phyloP scores from a whole-genome alignment of 352 stramenopile species.

The Phytophthora quininea region DNA sequence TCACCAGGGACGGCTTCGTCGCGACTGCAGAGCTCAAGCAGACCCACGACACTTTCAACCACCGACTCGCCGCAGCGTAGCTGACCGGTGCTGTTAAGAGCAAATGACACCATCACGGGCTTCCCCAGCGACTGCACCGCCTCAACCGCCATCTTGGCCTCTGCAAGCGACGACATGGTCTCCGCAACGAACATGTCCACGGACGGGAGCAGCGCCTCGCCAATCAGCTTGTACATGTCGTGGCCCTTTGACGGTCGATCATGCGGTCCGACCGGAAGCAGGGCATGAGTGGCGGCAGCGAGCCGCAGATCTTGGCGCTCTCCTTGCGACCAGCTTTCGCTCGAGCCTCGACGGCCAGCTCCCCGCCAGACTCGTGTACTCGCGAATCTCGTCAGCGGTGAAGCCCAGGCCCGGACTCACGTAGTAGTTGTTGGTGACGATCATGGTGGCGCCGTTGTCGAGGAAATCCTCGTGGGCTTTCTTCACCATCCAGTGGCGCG shows the following conservation, averaged over 20 bases:
- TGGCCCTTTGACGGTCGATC: slow-evolving; percentile 72
- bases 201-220: slow-evolving; percentile 71
- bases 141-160: slow-evolving; percentile 85
- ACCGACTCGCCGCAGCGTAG: slow-evolving; percentile 84
- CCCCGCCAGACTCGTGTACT: slow-evolving; percentile 68
- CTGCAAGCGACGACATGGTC: slow-evolving; percentile 90
- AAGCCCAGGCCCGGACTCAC: slow-evolving; percentile 90
- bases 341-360: slow-evolving; percentile 64
- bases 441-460: slow-evolving; percentile 71
- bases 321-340: slow-evolving; percentile 29
- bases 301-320: slow-evolving; percentile 76
- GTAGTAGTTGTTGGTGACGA: slow-evolving; percentile 91
- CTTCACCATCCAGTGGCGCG: slow-evolving; percentile 75
- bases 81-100: slow-evolving; percentile 70
- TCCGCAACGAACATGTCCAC: slow-evolving; percentile 88
- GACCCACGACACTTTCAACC: slow-evolving; percentile 47
- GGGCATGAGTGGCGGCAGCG: slow-evolving; percentile 90
- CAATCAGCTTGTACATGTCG: slow-evolving; percentile 77
- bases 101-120: slow-evolving; percentile 89
- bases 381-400: slow-evolving; percentile 68
- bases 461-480: slow-evolving; percentile 83
- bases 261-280: slow-evolving; percentile 90
- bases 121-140: slow-evolving; percentile 65
- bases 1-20: slow-evolving; percentile 24
- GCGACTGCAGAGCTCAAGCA: slow-evolving; percentile 47